Evolutionary conservation across 2,329 filamentous ascomycete genomes (phyloP).

Genomic region (Cytospora mali): DNA sequence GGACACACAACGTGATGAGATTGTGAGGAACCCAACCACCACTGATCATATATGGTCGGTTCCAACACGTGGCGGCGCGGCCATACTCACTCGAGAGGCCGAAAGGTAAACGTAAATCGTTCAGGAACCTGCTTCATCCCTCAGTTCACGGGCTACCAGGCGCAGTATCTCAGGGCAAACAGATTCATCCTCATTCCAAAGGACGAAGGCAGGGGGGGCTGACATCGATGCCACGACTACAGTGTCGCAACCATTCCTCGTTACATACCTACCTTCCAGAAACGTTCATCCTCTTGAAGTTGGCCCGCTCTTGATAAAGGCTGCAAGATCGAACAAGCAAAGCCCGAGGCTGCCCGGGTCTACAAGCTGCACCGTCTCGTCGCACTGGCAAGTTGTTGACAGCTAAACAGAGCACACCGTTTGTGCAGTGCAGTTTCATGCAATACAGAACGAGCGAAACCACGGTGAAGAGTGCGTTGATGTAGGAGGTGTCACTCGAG

Average conservation of each 20-base stretch:
- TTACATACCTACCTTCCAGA: too few species aligned
- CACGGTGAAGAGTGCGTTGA: slow-evolving; percentile 97
- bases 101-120: too few species aligned
- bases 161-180: background rate
- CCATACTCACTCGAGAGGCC: background rate
- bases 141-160: background rate
- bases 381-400: background rate
- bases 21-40: slow-evolving; percentile 30
- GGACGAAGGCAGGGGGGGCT: too few species aligned
- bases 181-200: too few species aligned
- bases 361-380: background rate
- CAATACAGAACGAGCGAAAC: too few species aligned
- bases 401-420: background rate
- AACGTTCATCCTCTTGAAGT: too few species aligned
- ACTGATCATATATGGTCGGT: slow-evolving; percentile 27
- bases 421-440: too few species aligned
- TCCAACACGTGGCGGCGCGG: background rate
- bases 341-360: background rate
- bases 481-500: slow-evolving; percentile 93
- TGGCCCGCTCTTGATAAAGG: background rate
- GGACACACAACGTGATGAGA: slow-evolving; percentile 32
- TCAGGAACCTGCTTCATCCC: background rate
- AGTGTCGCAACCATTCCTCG: background rate
- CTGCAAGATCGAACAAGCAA: background rate
- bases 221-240: background rate